Evolutionary conservation across 208 protist species (phyloP), one percentile per base, ranked within the genome.

Genomic region (Novymonas esmeraldas): DNA sequence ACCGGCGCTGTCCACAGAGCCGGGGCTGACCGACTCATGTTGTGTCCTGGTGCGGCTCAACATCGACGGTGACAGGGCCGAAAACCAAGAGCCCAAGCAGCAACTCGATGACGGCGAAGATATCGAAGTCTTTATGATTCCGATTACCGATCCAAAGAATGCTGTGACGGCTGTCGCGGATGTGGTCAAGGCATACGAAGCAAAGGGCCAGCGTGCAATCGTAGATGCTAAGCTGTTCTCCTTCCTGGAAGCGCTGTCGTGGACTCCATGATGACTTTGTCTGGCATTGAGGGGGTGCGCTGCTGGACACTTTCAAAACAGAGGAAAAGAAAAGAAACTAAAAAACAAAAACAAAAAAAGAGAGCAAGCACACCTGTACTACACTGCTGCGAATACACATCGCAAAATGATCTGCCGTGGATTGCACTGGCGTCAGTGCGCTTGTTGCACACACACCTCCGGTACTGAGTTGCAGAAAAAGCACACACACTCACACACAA

Each of bases 161-260:
- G 66, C 70, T 14, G 29, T 76, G 9, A 33, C 65, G 7, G 61
- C 50, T 18, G 24, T 89, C 18, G 24, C 75, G 22, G 61, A 78
- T 22, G 24, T 81, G 16, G 36, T 82, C 6, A 42, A 70, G 13
- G 60, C 74, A n/a, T 69, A 76, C 50, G 68, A 62, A 5, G 59
- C 60, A 49, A 59, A 50, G 2, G 58, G 76, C 1, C 46, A 73
- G 28, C 67, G 78, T 3, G 64, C 58, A 29, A 67, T 91, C 36
- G 64, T 93, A 28, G 89, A 95, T 60, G 84, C 84, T 2, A 89
- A 81, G 36, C 64, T 95, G 36, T 91, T 90, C 61, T 81, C 82
- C 10, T 94, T 84, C 64, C 20, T 82, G 9, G 56, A 76, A 24
- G 77, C 64, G 5, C 36, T 79, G 31, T 48, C 52, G 5, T 52